phyloP scores from a whole-genome alignment of 352 stramenopile genomes.

The Phytophthora syringae region DNA sequence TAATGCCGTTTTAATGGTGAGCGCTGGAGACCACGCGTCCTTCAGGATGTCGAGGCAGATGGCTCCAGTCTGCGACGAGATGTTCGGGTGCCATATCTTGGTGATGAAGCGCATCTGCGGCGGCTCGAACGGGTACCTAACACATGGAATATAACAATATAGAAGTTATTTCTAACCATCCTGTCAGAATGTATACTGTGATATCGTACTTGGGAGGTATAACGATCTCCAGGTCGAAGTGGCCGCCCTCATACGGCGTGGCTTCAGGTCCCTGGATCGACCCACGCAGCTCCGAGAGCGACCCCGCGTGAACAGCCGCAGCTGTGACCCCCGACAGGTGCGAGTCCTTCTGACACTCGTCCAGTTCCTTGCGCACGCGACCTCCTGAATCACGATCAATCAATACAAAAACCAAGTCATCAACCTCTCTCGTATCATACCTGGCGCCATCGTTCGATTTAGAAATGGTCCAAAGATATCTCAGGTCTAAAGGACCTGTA shows the following conservation, averaged over 20 bases:
- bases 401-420: too few species aligned
- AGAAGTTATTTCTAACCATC: not conserved
- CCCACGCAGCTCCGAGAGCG: constrained; percentile 44
- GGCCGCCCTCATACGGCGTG: constrained; percentile 89
- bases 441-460: not conserved
- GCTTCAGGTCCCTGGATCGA: constrained; percentile 78
- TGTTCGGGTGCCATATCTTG: constrained; percentile 98
- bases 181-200: not conserved
- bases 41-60: constrained; percentile 99
- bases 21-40: constrained; percentile 95
- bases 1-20: constrained; percentile 98
- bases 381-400: constrained; percentile 39
- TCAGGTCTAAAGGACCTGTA: not conserved
- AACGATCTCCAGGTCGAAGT: constrained; percentile 94
- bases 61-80: constrained; percentile 96
- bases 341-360: constrained; percentile 87
- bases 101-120: constrained; percentile 94
- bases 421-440: too few species aligned
- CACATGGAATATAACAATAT: not conserved
- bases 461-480: too few species aligned
- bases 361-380: constrained; percentile 88
- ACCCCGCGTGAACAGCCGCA: constrained; percentile 37
- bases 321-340: constrained; percentile 84
- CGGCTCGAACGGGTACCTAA: constrained; percentile 96
- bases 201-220: constrained; percentile 90